Evolutionary conservation across 805 yeast genomes (phyloP).

Genomic region (Ogataea populi-albae): DNA sequence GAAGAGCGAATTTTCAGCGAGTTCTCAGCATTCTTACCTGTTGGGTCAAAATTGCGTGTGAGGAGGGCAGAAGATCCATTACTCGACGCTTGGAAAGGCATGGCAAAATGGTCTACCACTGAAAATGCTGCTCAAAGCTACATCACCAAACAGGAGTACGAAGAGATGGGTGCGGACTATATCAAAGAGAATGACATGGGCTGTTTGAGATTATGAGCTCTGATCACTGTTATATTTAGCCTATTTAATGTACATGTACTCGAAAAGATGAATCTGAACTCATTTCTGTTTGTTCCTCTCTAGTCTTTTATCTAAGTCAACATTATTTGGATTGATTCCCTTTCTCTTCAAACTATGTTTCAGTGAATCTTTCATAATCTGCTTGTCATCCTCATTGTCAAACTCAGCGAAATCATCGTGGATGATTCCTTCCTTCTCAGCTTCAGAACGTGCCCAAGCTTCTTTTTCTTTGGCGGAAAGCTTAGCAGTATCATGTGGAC

Average conservation of each 20-base stretch:
- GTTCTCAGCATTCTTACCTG: slow-evolving; percentile 68
- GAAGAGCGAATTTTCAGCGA: slow-evolving; percentile 67
- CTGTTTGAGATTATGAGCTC: slow-evolving; percentile 22
- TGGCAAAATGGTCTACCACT: slow-evolving; percentile 71
- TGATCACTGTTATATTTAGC: not conserved
- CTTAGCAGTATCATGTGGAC: slow-evolving; percentile 79
- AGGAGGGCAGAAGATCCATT: slow-evolving; percentile 64
- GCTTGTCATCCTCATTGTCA: slow-evolving; percentile 71
- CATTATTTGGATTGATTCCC: slow-evolving; percentile 65
- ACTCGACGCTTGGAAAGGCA: slow-evolving; percentile 90
- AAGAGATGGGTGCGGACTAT: slow-evolving; percentile 87
- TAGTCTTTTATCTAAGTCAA: slow-evolving; percentile 29
- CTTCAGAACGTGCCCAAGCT: slow-evolving; percentile 74
- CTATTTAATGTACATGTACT: not conserved
- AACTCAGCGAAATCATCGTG: slow-evolving; percentile 84
- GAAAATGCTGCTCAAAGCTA: slow-evolving; percentile 42
- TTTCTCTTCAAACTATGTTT: slow-evolving; percentile 62
- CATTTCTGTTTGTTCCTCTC: slow-evolving; percentile 6
- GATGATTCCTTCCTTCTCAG: slow-evolving; percentile 72
- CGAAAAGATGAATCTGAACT: not conserved
- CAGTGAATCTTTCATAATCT: slow-evolving; percentile 65
- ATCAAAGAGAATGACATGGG: slow-evolving; percentile 84
- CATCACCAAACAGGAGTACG: slow-evolving; percentile 70
- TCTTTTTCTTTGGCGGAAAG: slow-evolving; percentile 90
- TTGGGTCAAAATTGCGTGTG: slow-evolving; percentile 57